phyloP scores from a whole-genome alignment of 768 basidiomycete species.

The Leccinum obscurum region DNA sequence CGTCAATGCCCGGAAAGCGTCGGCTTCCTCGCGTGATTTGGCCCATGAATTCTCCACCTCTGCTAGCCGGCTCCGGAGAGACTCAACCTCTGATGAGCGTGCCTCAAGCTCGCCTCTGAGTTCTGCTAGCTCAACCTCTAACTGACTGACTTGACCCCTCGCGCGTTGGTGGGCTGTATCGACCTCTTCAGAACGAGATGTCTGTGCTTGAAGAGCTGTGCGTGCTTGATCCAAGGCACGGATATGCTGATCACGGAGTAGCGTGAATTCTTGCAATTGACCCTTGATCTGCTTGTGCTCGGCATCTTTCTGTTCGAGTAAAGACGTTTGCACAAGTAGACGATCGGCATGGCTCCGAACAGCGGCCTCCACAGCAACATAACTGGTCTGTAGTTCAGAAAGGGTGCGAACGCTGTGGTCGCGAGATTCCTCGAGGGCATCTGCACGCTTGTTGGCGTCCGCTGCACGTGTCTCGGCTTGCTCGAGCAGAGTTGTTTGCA shows the following conservation, averaged over 20 bases:
- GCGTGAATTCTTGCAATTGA: conserved; percentile 70
- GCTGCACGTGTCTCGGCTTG: conserved; percentile 77
- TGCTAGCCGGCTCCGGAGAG: conserved; percentile 59
- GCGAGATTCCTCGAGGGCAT: conserved; percentile 68
- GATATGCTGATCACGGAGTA: conserved; percentile 80
- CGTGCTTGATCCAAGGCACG: conserved; percentile 87
- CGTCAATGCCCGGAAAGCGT: conserved; percentile 82
- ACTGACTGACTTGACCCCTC: conserved; percentile 61
- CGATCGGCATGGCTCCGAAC: conserved; percentile 78
- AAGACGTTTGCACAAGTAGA: conserved; percentile 69
- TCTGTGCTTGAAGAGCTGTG: conserved; percentile 70
- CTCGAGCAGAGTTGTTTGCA: conserved; percentile 75
- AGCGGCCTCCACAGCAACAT: conserved; percentile 57
- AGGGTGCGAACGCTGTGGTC: conserved; percentile 63
- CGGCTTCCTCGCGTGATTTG: conserved; percentile 91
- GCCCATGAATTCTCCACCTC: conserved; percentile 92
- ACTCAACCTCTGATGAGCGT: conserved; percentile 70
- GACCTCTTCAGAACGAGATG: conserved; percentile 75
- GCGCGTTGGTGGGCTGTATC: conserved; percentile 72
- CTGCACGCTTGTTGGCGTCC: conserved; percentile 76
- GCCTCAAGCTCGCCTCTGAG: conserved; percentile 81
- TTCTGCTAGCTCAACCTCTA: conserved; percentile 79
- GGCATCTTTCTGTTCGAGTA: conserved; percentile 75
- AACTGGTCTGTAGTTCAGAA: conserved; percentile 65
- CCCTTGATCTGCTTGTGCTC: conserved; percentile 64